Evolutionary conservation across 1,284 basidiomycete genomes (phyloP), one percentile per base, ranked within the genome.

Genomic region (Heliocybe sulcata): DNA sequence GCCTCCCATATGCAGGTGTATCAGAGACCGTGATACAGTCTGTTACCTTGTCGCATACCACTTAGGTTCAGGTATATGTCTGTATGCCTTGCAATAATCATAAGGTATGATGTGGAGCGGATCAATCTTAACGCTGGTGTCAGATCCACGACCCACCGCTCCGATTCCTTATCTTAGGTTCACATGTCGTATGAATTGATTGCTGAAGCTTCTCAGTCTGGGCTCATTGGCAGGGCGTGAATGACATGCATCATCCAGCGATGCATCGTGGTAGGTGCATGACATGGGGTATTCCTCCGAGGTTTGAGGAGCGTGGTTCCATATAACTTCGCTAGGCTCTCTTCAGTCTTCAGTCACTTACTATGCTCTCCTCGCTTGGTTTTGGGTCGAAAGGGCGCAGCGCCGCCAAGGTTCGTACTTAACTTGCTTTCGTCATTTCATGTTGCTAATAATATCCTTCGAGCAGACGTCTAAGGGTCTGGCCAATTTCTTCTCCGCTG

Each of bases 261-360:
- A 25, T 49, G 23, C 47, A 11, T 49, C 47, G 27, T 49, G 47
- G 20, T 35, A 42, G 38, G 38, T 4, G 51, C 51, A 23, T 52
- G 51, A 52, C 51, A 52, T 52, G 27, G n/a, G 16, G 38, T 20
- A 42, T 42, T 42, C 38, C n/a, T 42, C 38, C 38, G 38, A 42
- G 38, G 38, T 8, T 42, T 20, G 38, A 42, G 38, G 38, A 20
- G 38, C 19, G 38, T 42, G 19, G 38, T 42, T 42, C 38, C 38
- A n/a, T 42, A 42, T 42, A 42, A 42, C 38, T 16, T 4, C 12
- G 16, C 38, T 52, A 52, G 25, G 6, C 23, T 22, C 47, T 25
- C 23, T 49, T 26, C 47, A 4, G 22, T 20, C 23, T n/a, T 29
- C 25, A 16, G 22, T 29, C 27, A 14, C 23, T 49, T 29, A 29